Evolutionary conservation across 2,329 filamentous ascomycete genomes (phyloP), one percentile per base, ranked within the genome.

Genomic region (Penicillium italicum): DNA sequence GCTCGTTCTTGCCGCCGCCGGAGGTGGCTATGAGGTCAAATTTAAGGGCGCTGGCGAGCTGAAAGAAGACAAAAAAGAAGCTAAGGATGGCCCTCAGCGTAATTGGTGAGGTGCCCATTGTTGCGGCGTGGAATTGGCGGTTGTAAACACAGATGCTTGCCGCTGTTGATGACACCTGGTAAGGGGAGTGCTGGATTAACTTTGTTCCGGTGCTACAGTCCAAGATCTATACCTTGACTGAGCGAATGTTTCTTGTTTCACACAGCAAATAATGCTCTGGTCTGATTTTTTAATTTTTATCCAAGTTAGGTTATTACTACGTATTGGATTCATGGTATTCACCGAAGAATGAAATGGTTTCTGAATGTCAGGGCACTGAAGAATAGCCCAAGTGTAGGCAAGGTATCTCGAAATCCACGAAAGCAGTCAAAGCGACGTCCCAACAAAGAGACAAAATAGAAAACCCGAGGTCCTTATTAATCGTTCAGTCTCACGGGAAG

Each of bases 1-100:
- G 85, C 78, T 93, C 89, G 70, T 87, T 84, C 69, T 82, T 85
- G 43, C 75, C 74, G 67, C 87, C 85, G 73, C 83, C 81, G 59
- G 83, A 80, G 56, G 77, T 75, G 42, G 91, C 90, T 67, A 84
- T 77, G 59, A 99, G 85, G 69, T 99, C 94, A 82, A 99, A 97
- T 80, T 96, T 97, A 69, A 99, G 85, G 57, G 91, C 91, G 38
- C 77, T 76, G 38, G 78, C 69, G 38, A 77, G 60, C 50, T 74
- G 69, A 11, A 71, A 60, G 34, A 75, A 60, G 28, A 74, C 61
- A 8, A 76, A 64, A 24, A 75, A 58, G 38, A 75, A 56, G 46
- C 67, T 46, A 47, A 71, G 51, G 53, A 72, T 51, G 33, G 67
- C 67, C 67, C 63, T 66, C 66, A 71, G 61, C 26, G 59, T 68